Conservation (phyloP, 805 yeast species). For the Priceomyces fermenticarens region DNA sequence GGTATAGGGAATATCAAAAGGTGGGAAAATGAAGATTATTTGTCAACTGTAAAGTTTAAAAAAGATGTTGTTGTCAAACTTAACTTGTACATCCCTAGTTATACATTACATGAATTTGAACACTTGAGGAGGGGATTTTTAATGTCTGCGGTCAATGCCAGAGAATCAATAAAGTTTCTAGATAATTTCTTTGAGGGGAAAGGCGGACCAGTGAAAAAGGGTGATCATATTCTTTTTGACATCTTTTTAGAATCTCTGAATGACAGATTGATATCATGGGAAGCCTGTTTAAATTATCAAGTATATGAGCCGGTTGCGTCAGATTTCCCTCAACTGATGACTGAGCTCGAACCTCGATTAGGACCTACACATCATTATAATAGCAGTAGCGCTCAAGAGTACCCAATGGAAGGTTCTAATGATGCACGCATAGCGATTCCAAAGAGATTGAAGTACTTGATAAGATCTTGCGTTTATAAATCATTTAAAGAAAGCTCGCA, state of each 20-base stretch:
- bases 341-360: neutral
- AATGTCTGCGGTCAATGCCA: constrained; percentile 59
- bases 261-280: constrained; percentile 52
- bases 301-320: constrained; percentile 42
- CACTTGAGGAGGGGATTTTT: constrained; percentile 53
- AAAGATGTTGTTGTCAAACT: constrained; percentile 20
- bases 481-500: constrained; percentile 38
- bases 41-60: constrained; percentile 19
- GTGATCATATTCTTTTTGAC: constrained; percentile 8
- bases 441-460: constrained; percentile 47
- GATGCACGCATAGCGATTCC: constrained; percentile 47
- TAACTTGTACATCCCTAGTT: constrained; percentile 50
- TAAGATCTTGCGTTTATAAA: constrained; percentile 59
- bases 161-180: constrained; percentile 61
- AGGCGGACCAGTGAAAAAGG: constrained; percentile 8
- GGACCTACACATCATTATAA: constrained; percentile 4
- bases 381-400: constrained; percentile 15
- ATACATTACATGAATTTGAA: constrained; percentile 59
- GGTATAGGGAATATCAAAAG: constrained; percentile 66
- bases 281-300: constrained; percentile 43
- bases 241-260: constrained; percentile 37
- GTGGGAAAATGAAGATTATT: constrained; percentile 49
- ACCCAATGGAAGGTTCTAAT: constrained; percentile 27
- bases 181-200: constrained; percentile 40
- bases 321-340: constrained; percentile 40